Base-by-base conservation (phyloP, 164 flowering plant genomes). In the Sextonia rubra region DNA sequence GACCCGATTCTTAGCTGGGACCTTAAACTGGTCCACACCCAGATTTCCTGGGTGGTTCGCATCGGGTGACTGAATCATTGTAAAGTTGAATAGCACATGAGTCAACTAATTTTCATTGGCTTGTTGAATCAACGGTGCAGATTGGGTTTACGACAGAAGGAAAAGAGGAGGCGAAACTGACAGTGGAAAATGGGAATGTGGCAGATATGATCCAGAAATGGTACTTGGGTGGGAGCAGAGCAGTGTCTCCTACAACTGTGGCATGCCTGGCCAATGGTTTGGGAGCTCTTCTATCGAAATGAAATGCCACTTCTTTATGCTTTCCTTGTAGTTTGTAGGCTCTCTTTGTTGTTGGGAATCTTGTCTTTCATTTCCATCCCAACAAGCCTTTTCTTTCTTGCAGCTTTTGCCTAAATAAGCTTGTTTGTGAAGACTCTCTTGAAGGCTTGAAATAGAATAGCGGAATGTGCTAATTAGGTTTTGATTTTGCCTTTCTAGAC, bases 171-270 rank as follows among this genome's bases (percentile, higher is more conserved):
- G 71, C 86, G 37, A 92, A 87, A 79, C 69, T 86, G 4, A 78
- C 69, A 22, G 91, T 94, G 61, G 94, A 88, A 82, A 94, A 94
- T 58, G 89, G 69, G 6, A 94, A 94, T 71, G 97, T 94, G 68
- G 94, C 76, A 0, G 89, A 86, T 80, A 88, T 83, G 95, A 86
- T 94, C 37, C 76, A 90, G 86, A 90, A 82, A 74, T 92, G 97
- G 99, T 94, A 94, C 77, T 71, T 94, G 85, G 97, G 94, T 7
- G 99, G 99, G 63, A 88, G 75, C 29, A 84, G 90, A 60, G 95
- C 83, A 4, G 89, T 91, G 8, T 92, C 99, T 52, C 83, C 86
- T 4, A 74, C 99, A 7, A 92, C 97, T 75, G 85, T 86, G 22
- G 64, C 87, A 20, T 84, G 83, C 68, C 72, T 92, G 70, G 99